Evolutionary conservation across 306 rosid genomes (phyloP).

Genomic region (Casuarina equisetifolia): DNA sequence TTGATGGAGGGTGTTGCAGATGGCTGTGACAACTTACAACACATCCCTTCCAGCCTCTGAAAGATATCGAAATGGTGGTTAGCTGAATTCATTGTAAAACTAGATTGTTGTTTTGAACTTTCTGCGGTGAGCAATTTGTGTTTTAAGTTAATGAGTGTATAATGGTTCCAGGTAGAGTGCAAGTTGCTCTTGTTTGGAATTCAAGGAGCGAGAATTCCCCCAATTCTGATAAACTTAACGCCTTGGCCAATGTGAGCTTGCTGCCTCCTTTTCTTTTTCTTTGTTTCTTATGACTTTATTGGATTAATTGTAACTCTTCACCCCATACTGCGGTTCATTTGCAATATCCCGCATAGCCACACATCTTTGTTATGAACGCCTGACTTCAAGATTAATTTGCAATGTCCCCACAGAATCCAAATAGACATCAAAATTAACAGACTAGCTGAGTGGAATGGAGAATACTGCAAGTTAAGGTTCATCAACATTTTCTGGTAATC

Average conservation of each 20-base stretch:
- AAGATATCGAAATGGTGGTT: slow-evolving; percentile 76
- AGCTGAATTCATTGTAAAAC: slow-evolving; percentile 18
- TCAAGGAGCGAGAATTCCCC: slow-evolving; percentile 74
- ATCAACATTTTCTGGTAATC: too few species aligned
- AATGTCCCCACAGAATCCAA: neutral
- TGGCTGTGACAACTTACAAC: slow-evolving; percentile 91
- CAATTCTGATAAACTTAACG: slow-evolving; percentile 62
- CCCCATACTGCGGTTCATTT: slow-evolving; percentile 18
- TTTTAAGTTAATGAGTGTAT: slow-evolving; percentile 15
- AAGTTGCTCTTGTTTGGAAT: slow-evolving; percentile 93
- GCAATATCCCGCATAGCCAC: neutral
- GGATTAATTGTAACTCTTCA: too few species aligned
- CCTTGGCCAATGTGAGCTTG: slow-evolving; percentile 72
- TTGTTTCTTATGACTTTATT: neutral
- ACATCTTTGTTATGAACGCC: neutral
- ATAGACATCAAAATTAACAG: neutral
- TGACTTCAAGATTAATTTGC: neutral
- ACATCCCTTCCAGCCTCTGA: slow-evolving; percentile 78
- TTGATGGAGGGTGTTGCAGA: slow-evolving; percentile 46
- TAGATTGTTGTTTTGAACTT: slow-evolving; percentile 4
- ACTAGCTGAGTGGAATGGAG: too few species aligned
- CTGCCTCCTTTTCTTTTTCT: neutral
- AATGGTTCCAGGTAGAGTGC: slow-evolving; percentile 71
- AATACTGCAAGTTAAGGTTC: too few species aligned
- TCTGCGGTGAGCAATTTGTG: slow-evolving; percentile 8